A percentile compares a stretch with the other conserved stretches of the same genome.
These are phyloP conservation scores for Trametes meyenii DNA, from an alignment of 768 basidiomycete species.

Conservation along the genomic window DNA sequence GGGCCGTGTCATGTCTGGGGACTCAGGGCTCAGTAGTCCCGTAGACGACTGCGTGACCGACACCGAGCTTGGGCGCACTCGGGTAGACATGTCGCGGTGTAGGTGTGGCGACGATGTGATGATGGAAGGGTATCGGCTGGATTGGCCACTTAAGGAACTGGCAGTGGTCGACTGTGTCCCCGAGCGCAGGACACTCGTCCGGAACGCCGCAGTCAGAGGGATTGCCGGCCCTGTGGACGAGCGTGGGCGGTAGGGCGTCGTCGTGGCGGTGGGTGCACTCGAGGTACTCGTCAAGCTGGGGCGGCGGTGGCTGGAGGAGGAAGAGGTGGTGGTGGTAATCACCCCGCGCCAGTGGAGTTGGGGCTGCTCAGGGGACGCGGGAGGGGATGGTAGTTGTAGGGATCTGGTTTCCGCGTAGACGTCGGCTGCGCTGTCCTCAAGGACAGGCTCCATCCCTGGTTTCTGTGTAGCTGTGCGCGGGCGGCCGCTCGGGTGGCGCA, in stretches of 20 bases:
- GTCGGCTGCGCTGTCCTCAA: slow-evolving; percentile 24
- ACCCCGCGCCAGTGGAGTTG: slow-evolving; percentile 18
- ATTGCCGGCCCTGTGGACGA: slow-evolving; percentile 23
- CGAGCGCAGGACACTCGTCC: slow-evolving; percentile 26
- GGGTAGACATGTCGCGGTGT: not conserved
- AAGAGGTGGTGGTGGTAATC: not conserved
- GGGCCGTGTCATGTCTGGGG: slow-evolving; percentile 17
- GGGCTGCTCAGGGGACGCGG: slow-evolving; percentile 30
- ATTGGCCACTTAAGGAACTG: not conserved
- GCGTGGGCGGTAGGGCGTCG: slow-evolving; percentile 30
- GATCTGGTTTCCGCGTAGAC: slow-evolving; percentile 22
- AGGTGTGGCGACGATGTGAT: slow-evolving; percentile 2
- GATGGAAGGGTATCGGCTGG: slow-evolving; percentile 24
- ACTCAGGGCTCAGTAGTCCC: slow-evolving; percentile 5
- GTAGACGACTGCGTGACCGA: not conserved
- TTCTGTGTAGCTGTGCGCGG: slow-evolving; percentile 1
- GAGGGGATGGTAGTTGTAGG: slow-evolving; percentile 34
- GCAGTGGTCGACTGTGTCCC: slow-evolving; percentile 11
- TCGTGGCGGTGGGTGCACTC: slow-evolving; percentile 17
- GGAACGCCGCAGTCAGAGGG: slow-evolving; percentile 30
- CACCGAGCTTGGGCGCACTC: slow-evolving; percentile 13
- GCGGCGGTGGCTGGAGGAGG: slow-evolving; percentile 17
- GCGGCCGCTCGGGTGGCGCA: slow-evolving; percentile 10
- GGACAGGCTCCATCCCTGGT: slow-evolving; percentile 28
- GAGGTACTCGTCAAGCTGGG: slow-evolving; percentile 26